A percentile compares a stretch with the other conserved stretches of the same genome.
Conservation (phyloP, 1,284 basidiomycete species). For the Cutaneotrichosporon sp. region DNA sequence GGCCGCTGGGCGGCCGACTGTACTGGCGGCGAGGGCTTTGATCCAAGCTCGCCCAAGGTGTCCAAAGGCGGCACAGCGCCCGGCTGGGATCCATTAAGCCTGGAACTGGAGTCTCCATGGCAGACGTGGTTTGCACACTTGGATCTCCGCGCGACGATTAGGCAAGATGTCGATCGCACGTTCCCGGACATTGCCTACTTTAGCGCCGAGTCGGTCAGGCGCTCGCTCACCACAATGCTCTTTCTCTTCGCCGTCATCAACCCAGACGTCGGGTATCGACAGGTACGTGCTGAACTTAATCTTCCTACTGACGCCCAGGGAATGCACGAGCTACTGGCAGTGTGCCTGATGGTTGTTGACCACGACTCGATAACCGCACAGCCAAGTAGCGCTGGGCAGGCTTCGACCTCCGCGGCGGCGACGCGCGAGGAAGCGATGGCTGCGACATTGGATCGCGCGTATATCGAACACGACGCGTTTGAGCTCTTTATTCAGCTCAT, state of each 20-base stretch:
- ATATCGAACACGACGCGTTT: constrained; percentile 64
- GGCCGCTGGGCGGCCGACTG: constrained; percentile 50
- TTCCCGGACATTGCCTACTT: constrained; percentile 91
- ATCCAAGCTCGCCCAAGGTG: constrained; percentile 1
- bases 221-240: constrained; percentile 74
- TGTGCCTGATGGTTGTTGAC: constrained; percentile 72
- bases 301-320: constrained; percentile 60
- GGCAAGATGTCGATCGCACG: constrained; percentile 89
- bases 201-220: constrained; percentile 63
- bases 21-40: constrained; percentile 32
- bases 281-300: too few relatives aligned
- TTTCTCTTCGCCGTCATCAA: constrained; percentile 73
- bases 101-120: constrained; percentile 85
- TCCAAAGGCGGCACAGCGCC: not conserved
- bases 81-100: constrained; percentile 71
- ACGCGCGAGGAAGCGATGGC: constrained; percentile 27
- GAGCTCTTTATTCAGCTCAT: constrained; percentile 71
- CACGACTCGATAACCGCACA: constrained; percentile 60
- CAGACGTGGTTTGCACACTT: constrained; percentile 81
- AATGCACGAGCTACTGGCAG: constrained; percentile 90
- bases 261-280: constrained; percentile 74
- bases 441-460: constrained; percentile 37
- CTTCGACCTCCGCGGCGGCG: not conserved
- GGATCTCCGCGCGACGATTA: constrained; percentile 77
- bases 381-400: constrained; percentile 1